phyloP scores from a whole-genome alignment of 495 filamentous ascomycete species.

The Letharia columbiana region DNA sequence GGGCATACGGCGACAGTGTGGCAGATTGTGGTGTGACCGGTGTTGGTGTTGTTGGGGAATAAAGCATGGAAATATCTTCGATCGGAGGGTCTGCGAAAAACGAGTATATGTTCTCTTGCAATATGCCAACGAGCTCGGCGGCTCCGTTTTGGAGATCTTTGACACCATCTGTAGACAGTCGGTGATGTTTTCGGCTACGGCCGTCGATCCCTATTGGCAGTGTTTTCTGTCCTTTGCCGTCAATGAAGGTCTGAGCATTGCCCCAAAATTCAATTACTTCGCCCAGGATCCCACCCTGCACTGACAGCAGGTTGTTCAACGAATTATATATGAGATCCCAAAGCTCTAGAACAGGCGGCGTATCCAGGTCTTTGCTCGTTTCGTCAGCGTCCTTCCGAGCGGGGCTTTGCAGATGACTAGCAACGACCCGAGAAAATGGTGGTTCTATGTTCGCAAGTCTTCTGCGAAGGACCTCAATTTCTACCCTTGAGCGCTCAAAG shows the following conservation, averaged over 20 bases:
- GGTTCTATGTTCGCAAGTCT: conserved; percentile 65
- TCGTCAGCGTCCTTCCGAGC: conserved; percentile 51
- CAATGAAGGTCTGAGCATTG: conserved; percentile 80
- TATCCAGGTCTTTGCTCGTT: conserved; percentile 54
- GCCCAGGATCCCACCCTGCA: conserved; percentile 68
- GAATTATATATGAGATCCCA: conserved; percentile 78
- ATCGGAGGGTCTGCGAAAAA: conserved; percentile 87
- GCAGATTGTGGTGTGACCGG: conserved; percentile 30
- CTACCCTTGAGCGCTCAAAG: conserved; percentile 73
- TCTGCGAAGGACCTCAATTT: conserved; percentile 83
- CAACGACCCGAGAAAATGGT: conserved; percentile 57
- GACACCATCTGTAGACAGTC: conserved; percentile 62
- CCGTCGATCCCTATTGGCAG: conserved; percentile 80
- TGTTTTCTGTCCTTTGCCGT: conserved; percentile 70
- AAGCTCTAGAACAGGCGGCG: conserved; percentile 67
- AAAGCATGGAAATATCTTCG: conserved; percentile 79
- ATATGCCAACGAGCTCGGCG: conserved; percentile 68
- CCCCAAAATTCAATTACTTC: conserved; percentile 94
- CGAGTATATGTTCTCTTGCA: conserved; percentile 65
- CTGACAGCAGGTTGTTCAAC: conserved; percentile 58
- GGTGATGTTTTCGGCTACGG: conserved; percentile 73
- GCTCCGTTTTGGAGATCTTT: conserved; percentile 67
- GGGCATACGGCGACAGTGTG: conserved; percentile 37
- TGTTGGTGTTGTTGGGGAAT: conserved; percentile 65
- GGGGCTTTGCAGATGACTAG: conserved; percentile 63